A percentile compares a stretch with the other conserved stretches of the same genome.
These are phyloP conservation scores for Lagenidium sp. DNA, from an alignment of 352 stramenopile species.

Conservation along the genomic window DNA sequence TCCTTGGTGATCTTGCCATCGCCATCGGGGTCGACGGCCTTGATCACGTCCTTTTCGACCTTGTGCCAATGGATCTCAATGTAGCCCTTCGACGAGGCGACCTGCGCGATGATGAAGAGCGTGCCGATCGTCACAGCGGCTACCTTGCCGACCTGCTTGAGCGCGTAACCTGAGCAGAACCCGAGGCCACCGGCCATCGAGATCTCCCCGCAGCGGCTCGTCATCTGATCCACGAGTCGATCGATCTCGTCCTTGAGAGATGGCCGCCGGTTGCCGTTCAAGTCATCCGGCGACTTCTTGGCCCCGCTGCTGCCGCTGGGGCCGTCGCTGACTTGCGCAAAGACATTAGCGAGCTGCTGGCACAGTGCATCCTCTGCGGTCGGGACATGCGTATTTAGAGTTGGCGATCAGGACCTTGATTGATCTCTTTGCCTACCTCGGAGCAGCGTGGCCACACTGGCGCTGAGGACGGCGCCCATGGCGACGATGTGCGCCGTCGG, in stretches of 20 bases:
- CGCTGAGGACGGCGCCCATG: slow-evolving; percentile 36
- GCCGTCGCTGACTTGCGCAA: slow-evolving; percentile 16
- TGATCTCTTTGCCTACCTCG: too few relatives aligned
- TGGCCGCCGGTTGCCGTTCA: slow-evolving; percentile 15
- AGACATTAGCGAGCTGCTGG: slow-evolving; percentile 24
- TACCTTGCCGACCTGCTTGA: slow-evolving; percentile 78
- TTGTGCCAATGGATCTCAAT: slow-evolving; percentile 88
- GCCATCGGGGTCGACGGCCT: slow-evolving; percentile 69
- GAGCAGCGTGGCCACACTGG: slow-evolving; percentile 34
- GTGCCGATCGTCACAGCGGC: slow-evolving; percentile 65
- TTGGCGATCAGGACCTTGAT: too few relatives aligned
- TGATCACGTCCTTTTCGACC: slow-evolving; percentile 80
- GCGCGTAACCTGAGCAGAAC: slow-evolving; percentile 80
- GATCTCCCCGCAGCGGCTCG: slow-evolving; percentile 56
- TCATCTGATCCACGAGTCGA: slow-evolving; percentile 52
- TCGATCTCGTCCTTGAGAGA: slow-evolving; percentile 42
- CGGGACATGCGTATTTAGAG: too few relatives aligned
- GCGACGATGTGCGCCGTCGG: slow-evolving; percentile 13
- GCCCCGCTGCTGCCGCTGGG: slow-evolving; percentile 4
- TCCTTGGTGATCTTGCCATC: slow-evolving; percentile 81
- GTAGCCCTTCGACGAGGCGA: slow-evolving; percentile 80
- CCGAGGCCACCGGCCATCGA: slow-evolving; percentile 57
- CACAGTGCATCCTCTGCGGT: slow-evolving; percentile 28
- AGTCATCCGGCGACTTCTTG: slow-evolving; percentile 11
- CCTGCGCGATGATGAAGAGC: slow-evolving; percentile 70